Percentiles rank a stretch among this genome's conserved stretches.
Conservation (phyloP, 2,329 filamentous ascomycete species). For the Ascochyta rabiei region DNA sequence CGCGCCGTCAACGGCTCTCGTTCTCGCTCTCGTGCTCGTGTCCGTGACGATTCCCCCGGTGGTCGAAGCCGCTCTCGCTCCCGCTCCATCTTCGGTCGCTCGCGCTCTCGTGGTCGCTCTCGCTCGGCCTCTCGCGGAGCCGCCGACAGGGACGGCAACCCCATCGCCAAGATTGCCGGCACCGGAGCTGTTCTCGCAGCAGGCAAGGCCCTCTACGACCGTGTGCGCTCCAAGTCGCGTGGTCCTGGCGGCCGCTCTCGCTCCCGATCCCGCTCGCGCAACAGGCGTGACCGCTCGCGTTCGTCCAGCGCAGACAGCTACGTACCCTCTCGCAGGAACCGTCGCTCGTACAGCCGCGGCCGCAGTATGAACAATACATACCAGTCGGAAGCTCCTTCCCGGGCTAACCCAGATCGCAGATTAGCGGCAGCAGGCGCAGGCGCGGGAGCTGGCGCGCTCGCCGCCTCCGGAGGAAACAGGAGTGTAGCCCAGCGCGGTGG, state of each 20-base stretch:
- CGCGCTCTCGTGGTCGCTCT: constrained; percentile 61
- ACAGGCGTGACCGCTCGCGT: constrained; percentile 52
- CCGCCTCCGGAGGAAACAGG: constrained; percentile 30
- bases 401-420: constrained; percentile 48
- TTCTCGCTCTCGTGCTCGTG: constrained; percentile 61
- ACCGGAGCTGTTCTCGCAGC: constrained; percentile 57
- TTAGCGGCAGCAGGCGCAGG: constrained; percentile 42
- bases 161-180: constrained; percentile 56
- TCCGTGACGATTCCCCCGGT: constrained; percentile 49
- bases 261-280: constrained; percentile 51
- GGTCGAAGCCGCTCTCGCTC: constrained; percentile 70
- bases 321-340: constrained; percentile 55
- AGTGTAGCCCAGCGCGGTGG: constrained; percentile 15
- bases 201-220: constrained; percentile 61
- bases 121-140: constrained; percentile 53
- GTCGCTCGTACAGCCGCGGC: constrained; percentile 43
- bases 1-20: constrained; percentile 80
- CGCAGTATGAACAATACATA: constrained; percentile 50
- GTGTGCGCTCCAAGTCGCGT: constrained; percentile 61
- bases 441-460: constrained; percentile 46
- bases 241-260: constrained; percentile 53
- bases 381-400: constrained; percentile 44
- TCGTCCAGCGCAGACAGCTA: constrained; percentile 58
- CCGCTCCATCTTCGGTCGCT: constrained; percentile 41
- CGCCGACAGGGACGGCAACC: constrained; percentile 55